Evolutionary conservation across 192 early-diverging fungal genomes (phyloP), one percentile per base, ranked within the genome.

Genomic region (Coemansia sp.): DNA sequence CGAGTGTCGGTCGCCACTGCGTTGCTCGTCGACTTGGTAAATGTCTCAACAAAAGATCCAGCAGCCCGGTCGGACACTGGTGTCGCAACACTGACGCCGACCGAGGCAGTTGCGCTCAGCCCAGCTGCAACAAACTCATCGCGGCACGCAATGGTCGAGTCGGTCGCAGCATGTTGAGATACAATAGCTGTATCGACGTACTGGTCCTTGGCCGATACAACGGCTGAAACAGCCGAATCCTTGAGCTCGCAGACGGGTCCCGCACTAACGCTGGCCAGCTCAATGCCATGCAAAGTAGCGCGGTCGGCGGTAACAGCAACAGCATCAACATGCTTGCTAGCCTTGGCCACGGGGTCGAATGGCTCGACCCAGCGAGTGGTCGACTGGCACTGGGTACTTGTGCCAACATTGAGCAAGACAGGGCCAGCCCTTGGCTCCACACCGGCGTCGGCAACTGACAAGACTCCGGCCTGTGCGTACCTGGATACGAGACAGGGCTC

Each of bases 361-460:
- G 77, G 77, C 53, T 82, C 75, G 16, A 73, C 70, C 71, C 68
- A 74, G n/a, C 75, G 65, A 9, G 67, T 66, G 6, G 66, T 52
- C 14, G 69, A 30, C 14, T 65, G 60, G 19, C 39, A 30, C 16
- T 61, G 72, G 5, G 79, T 74, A 6, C 65, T 66, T 8, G 68
- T 68, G 2, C 63, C 64, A 4, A 64, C 65, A 43, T 63, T 68
- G 4, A 33, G 23, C 23, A 74, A 38, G 19, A 49, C 43, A 7
- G 75, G 71, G 0, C 43, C 68, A 14, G 43, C 28, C 13, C 61
- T 68, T 50, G 71, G 72, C 44, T 76, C 79, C 23, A 76, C 53
- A n/a, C 68, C 75, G 0, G 65, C 33, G 23, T 76, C 71, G 11
- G 65, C 49, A 0, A 70, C 37, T 14, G 68, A n/a, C 21, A 60